Evolutionary conservation across 2,329 filamentous ascomycete genomes (phyloP), one percentile per base, ranked within the genome.

Genomic region (Onygena corvina): DNA sequence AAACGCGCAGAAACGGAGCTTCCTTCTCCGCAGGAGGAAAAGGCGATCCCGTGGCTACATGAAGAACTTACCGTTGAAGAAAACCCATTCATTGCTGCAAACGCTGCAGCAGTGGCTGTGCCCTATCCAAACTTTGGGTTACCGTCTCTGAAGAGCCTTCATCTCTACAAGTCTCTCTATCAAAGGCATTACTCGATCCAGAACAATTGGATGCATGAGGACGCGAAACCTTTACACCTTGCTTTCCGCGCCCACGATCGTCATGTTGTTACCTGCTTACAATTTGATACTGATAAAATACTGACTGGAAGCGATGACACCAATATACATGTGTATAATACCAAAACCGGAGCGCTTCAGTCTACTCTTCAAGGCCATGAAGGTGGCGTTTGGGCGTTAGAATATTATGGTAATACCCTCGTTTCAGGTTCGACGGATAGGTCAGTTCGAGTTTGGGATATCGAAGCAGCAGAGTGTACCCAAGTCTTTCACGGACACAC

Each of bases 401-500:
- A 96, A 64, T 98, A 96, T 62, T 83, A 95, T 62, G 90, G 89
- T 46, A 95, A 96, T 62, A 87, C 86, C 12, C 71, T 98, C 16
- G 92, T 98, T 2, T 98, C 92, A 12, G 92, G 92, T 2, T 95
- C 89, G 4, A 98, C 92, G 0, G 92, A 98, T 67, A 77, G 92
- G 42, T 94, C 92, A 8, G 92, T 98, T n/a, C 81, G 92, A n/a
- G 90, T 98, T 0, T 98, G 92, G 92, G 90, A 98, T 63, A 95
- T 98, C 55, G 87, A 94, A 61, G 84, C 84, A 59, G 92, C 89
- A 0, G 78, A 85, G 40, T 95, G 90, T 65, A 90, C 89, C 8
- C 92, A 98, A 63, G 83, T 94, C 0, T 98, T 98, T 64, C 89
- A 95, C 61, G 93, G 92, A 0, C 92, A 98, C 63, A 98, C 92